Evolutionary conservation across 2,329 filamentous ascomycete genomes (phyloP), one percentile per base, ranked within the genome.

Genomic region (Neonectria magnoliae): DNA sequence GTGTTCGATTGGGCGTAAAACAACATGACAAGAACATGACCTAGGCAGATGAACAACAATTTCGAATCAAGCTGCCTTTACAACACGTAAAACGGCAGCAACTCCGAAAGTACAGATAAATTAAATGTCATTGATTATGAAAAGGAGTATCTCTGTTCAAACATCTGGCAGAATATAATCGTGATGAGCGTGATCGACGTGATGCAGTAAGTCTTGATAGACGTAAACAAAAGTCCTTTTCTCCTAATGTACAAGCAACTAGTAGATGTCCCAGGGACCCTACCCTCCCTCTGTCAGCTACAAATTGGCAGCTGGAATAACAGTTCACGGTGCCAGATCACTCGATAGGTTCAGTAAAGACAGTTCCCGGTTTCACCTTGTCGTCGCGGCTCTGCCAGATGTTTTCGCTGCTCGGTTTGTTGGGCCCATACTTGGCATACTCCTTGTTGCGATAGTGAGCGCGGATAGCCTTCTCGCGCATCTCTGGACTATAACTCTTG

Each of bases 351-450:
- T 78, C 76, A 5, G 69, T 75, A 65, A 89, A 89, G 1, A 80
- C 83, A 2, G 79, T 77, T 1, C 80, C 84, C 0, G 78, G 76
- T n/a, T 76, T 68, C 6, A 95, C 81, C 68, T 85, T 88, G 68
- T 87, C 85, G 38, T 84, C 84, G 72, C 96, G 88, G 60, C 90
- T 84, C 77, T 91, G 87, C 96, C 96, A 99, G 4, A 99, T 84
- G 83, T 98, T 92, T 81, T 98, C 93, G 80, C 93, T 97, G 77
- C 89, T 97, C 18, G 87, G 87, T 69, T 75, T 78, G 1, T 88
- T 88, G 14, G 83, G 78, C 16, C 80, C 88, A 78, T 93, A 91
- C 77, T 89, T 91, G 42, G 86, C 87, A 66, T 83, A 79, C 74
- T 88, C 85, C 78, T 90, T 91, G 68, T 87, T 84, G 67, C 88